phyloP scores from a whole-genome alignment of 352 stramenopile species.

The Phytophthora hibernalis region DNA sequence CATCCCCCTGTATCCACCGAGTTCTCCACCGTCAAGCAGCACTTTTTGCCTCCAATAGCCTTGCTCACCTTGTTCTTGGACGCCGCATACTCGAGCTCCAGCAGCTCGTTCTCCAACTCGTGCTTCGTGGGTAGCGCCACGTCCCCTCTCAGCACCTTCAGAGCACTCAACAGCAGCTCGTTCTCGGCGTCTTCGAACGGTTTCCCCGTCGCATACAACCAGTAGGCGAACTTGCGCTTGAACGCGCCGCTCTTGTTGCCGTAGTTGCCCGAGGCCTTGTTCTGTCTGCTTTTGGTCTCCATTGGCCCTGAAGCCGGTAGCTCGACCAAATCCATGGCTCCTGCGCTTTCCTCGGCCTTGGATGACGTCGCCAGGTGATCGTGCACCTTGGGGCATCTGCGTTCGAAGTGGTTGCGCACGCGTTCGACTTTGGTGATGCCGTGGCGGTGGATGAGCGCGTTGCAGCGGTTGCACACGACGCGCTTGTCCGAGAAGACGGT shows the following conservation, averaged over 20 bases:
- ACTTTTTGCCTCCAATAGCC: conserved; percentile 52
- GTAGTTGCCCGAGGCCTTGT: conserved; percentile 29
- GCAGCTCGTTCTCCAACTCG: conserved; percentile 73
- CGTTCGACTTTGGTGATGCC: conserved; percentile 75
- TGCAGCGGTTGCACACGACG: conserved; percentile 77
- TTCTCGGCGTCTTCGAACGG: conserved; percentile 57
- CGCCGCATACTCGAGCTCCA: conserved; percentile 58
- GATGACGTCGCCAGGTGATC: conserved; percentile 7
- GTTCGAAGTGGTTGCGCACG: conserved; percentile 73
- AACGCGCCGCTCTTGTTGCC: conserved; percentile 61
- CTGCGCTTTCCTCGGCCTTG: background rate
- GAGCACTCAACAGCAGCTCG: conserved; percentile 48
- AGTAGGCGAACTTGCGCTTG: conserved; percentile 70
- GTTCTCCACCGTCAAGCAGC: conserved; percentile 66
- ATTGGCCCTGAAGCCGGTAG: background rate
- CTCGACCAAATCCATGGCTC: conserved; percentile 5
- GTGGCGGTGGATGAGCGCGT: conserved; percentile 65
- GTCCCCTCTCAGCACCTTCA: conserved; percentile 51
- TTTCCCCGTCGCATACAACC: conserved; percentile 68
- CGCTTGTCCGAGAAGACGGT: conserved; percentile 64
- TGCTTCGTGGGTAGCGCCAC: conserved; percentile 49
- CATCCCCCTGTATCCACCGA: conserved; percentile 54
- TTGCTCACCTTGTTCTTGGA: conserved; percentile 55
- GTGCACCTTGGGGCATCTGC: conserved; percentile 53
- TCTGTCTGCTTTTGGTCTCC: background rate